Conservation (phyloP, 331 rosid genomes). For the Pyracantha coccinea region DNA sequence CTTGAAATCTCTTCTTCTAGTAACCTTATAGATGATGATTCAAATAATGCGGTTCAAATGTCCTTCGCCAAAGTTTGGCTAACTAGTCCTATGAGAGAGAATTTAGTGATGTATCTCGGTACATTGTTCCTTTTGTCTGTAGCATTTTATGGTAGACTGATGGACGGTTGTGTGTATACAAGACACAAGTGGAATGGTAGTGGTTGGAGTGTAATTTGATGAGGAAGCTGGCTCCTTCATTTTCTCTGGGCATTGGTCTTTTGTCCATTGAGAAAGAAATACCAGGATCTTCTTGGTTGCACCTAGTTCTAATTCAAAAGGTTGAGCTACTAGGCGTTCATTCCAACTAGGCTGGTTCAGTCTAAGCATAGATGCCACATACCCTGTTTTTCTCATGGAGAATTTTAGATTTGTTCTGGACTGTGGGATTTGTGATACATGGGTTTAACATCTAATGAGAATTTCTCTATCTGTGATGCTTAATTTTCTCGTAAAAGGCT, state of each 20-base stretch:
- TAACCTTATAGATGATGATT: neutral
- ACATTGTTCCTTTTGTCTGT: neutral
- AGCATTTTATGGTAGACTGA: neutral
- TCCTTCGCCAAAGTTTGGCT: neutral
- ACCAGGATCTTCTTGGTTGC: neutral
- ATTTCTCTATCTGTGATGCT: neutral
- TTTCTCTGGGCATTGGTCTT: neutral
- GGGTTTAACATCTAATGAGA: neutral
- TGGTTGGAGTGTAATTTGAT: neutral
- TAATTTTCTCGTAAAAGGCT: neutral
- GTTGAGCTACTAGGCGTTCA: neutral
- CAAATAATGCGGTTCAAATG: neutral
- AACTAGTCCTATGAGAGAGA: neutral
- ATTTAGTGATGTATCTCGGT: neutral
- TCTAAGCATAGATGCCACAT: neutral
- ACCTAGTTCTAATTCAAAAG: neutral
- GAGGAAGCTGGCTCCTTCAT: neutral
- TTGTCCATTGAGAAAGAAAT: neutral
- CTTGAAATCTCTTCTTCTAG: neutral
- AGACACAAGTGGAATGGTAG: neutral
- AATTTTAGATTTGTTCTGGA: neutral
- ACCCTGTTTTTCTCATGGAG: neutral
- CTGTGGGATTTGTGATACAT: neutral
- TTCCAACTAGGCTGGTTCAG: neutral
- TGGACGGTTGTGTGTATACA: neutral